Evolutionary conservation across 2,329 filamentous ascomycete genomes (phyloP).

Genomic region (Beauveria australis): DNA sequence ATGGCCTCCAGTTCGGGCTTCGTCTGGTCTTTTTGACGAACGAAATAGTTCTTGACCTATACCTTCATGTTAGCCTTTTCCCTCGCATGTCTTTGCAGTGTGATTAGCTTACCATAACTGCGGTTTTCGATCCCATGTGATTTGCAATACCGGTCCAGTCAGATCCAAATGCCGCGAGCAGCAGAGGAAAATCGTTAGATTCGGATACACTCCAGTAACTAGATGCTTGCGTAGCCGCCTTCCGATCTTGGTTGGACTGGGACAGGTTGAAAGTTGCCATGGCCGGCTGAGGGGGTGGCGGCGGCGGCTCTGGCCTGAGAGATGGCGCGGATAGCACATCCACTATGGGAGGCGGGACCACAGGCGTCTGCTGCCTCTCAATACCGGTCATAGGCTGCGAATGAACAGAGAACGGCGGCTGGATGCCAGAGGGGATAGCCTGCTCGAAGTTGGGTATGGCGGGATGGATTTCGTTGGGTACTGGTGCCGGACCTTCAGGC

Average conservation of each 20-base stretch:
- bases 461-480: conserved; percentile 32
- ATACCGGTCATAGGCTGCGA: conserved; percentile 22
- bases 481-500: conserved; percentile 29
- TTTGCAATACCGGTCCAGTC: conserved; percentile 69
- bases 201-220: conserved; percentile 87
- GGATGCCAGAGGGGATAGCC: conserved; percentile 29
- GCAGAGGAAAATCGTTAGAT: conserved; percentile 64
- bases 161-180: conserved; percentile 67
- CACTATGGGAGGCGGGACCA: conserved; percentile 30
- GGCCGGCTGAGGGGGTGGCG: conserved; percentile 37
- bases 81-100: background rate
- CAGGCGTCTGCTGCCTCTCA: conserved; percentile 5
- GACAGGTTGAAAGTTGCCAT: conserved; percentile 44
- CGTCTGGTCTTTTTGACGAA: conserved; percentile 51
- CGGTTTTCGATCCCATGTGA: conserved; percentile 76
- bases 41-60: conserved; percentile 53
- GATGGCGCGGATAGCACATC: conserved; percentile 51
- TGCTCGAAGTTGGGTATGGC: conserved; percentile 37
- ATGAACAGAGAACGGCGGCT: conserved; percentile 32
- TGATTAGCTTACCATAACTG: conserved; percentile 58
- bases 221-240: conserved; percentile 52
- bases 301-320: conserved; percentile 43
- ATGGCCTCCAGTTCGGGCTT: conserved; percentile 53
- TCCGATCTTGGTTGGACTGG: conserved; percentile 40
- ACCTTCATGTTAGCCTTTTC: background rate